Evolutionary conservation across 2,329 filamentous ascomycete genomes (phyloP), one percentile per base, ranked within the genome.

Genomic region (Rutstroemia sp.): DNA sequence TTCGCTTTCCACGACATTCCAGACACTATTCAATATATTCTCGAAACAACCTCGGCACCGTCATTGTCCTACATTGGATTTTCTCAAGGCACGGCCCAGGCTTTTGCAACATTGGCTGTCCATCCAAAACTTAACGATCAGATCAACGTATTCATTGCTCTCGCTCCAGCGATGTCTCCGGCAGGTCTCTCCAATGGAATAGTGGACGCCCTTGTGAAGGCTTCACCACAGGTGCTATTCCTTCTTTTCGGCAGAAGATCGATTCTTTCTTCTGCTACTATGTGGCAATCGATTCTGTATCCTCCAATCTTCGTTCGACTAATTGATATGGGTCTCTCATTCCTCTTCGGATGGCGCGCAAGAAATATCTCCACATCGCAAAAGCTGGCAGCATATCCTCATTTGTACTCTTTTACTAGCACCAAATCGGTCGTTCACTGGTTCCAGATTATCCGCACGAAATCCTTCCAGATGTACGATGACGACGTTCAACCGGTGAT

Each of bases 391-490:
- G 91, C 91, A 1, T 99, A 99, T 69, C 87, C 92, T 9, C 94
- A 99, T 73, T 76, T 99, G 0, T 99, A 96, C 75, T 96, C 92
- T 0, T 97, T 92, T 70, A 96, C 92, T 0, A 95, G 89, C 70
- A 96, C 91, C 57, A 99, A 99, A 73, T 92, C 87, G 19, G 91
- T 99, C 8, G 94, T 99, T 0, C 94, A 99, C 70, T 99, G 94
- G 94, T 99, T 99, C 71, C 94, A 99, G 70, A 96, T 99, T 69
- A 99, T 99, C 66, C 87, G 94, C 62, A 96, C 92, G 67, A 89
- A 90, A 66, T 91, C 84, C 25, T 97, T 99, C 71, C 94, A 99
- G 72, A 96, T 99, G 89, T 97, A 92, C 71, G 94, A 99, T 69
- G 94, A 99, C 69, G 92, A 97, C 65, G 81, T 94, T 0, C 88